Conservation (phyloP, 306 rosid species). For the Fagus crenata region DNA sequence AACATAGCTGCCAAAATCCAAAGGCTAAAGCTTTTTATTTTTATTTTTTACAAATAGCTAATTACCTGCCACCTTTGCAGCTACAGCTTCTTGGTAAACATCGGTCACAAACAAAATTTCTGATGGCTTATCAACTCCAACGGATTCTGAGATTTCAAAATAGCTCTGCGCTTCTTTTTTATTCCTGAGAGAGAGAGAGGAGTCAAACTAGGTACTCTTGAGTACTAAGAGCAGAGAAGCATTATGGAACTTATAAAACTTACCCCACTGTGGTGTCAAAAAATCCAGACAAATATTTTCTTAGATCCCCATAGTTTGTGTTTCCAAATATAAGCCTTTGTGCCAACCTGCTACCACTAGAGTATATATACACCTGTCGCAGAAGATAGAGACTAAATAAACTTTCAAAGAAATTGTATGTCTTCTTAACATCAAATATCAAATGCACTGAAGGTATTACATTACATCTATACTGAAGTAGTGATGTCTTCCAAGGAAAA, state of each 20-base stretch:
- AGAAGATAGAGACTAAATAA: conserved; percentile 20
- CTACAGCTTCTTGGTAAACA: conserved; percentile 82
- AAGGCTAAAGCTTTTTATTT: too few relatives aligned
- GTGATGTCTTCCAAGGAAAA: conserved; percentile 20
- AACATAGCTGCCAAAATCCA: too few relatives aligned
- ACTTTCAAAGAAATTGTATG: conserved; percentile 18
- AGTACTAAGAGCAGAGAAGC: conserved; percentile 17
- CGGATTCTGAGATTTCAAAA: conserved; percentile 62
- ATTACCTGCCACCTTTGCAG: conserved; percentile 93
- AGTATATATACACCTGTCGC: conserved; percentile 86
- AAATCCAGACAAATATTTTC: conserved; percentile 81
- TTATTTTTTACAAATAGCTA: background rate
- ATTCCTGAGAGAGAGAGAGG: conserved; percentile 49
- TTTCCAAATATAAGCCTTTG: conserved; percentile 90
- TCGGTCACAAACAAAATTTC: conserved; percentile 84
- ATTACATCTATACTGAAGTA: conserved; percentile 7
- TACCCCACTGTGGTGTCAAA: conserved; percentile 96
- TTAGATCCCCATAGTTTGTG: conserved; percentile 79
- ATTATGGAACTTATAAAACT: background rate
- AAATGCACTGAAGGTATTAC: conserved; percentile 9
- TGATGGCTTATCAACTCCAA: conserved; percentile 85
- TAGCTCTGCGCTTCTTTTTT: conserved; percentile 79
- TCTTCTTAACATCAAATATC: conserved; percentile 21
- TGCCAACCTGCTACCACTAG: conserved; percentile 96
- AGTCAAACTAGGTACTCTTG: conserved; percentile 16